Evolutionary conservation across 1,139 yeast species (phyloP).

Genomic region (Saccharomyces hybrid): DNA sequence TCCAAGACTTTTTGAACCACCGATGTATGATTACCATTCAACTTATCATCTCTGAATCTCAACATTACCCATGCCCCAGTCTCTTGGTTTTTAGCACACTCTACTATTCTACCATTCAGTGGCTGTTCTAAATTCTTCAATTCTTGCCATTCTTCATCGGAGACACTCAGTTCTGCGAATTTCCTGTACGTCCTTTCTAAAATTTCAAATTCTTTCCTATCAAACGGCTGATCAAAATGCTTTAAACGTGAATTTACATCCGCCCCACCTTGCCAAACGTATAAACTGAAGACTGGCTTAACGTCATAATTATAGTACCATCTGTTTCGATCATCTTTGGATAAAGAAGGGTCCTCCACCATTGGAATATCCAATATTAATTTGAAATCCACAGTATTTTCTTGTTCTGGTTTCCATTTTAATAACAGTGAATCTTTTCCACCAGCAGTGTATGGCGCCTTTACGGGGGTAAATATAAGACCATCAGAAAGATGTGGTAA

Average conservation of each 20-base stretch:
- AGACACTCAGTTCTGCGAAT: constrained; percentile 56
- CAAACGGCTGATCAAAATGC: constrained; percentile 29
- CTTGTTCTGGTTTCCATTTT: constrained; percentile 97
- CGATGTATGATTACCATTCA: constrained; percentile 74
- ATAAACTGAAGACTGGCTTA: constrained; percentile 59
- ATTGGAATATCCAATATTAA: constrained; percentile 59
- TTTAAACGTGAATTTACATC: constrained; percentile 30
- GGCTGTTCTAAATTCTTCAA: constrained; percentile 69
- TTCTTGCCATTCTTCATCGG: constrained; percentile 75
- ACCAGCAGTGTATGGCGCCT: constrained; percentile 79
- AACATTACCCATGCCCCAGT: constrained; percentile 71
- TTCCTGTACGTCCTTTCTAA: constrained; percentile 51
- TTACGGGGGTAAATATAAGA: constrained; percentile 84
- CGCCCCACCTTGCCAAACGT: constrained; percentile 69
- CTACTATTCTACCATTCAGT: constrained; percentile 83
- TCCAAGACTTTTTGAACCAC: constrained; percentile 76
- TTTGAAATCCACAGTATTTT: constrained; percentile 86
- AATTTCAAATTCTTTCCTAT: constrained; percentile 27
- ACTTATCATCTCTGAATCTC: constrained; percentile 88
- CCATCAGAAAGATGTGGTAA: constrained; percentile 92
- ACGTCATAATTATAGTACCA: constrained; percentile 76
- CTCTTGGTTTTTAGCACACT: constrained; percentile 51
- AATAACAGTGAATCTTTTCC: constrained; percentile 67
- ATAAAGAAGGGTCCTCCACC: constrained; percentile 61
- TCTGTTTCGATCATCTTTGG: constrained; percentile 64